Evolutionary conservation across 2,329 filamentous ascomycete species (phyloP), one percentile per base, ranked within the genome.

Genomic region (Arthrobotrys iridis): DNA sequence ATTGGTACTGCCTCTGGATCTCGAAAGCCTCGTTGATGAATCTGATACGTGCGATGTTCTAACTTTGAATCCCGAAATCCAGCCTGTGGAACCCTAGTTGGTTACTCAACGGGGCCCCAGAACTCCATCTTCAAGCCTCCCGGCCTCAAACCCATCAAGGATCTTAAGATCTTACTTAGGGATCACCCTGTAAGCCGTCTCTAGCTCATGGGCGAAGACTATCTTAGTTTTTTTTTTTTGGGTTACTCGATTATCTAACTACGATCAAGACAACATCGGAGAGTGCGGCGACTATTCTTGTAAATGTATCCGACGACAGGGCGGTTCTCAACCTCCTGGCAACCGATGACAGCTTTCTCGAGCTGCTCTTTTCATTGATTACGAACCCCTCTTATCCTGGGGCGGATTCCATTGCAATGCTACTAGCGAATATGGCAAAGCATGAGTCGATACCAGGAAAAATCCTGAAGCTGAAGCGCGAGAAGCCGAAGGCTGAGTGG

Each of bases 371-470:
- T 15, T 83, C 84, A 24, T 88, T 91, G 80, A 86, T 98, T 79
- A 91, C 91, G 79, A 88, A 88, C 79, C 84, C 87, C 2, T 88
- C 90, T 60, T 94, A 98, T 81, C 86, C 88, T 28, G 93, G 93
- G 80, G 93, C 92, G 60, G 91, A 97, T 80, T 87, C 95, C 41
- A 84, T 96, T 48, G 89, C 93, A 48, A 98, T 97, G 93, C 87
- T 99, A 11, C 86, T 98, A 22, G 93, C 95, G 81, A 99, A 99
- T 81, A 85, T 99, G 62, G 87, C 90, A 71, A 98, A 98, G 83
- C 90, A 87, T 76, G 89, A 94, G 78, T 86, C 86, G 45, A 84
- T 97, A 3, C 82, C 94, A 8, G 71, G 58, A 24, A 67, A 75
- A 50, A 57, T 75, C 22, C 15, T 75, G 18, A 40, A 48, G 11